Conservation (phyloP, 2,329 filamentous ascomycete species). For the Colletotrichum sp. region DNA sequence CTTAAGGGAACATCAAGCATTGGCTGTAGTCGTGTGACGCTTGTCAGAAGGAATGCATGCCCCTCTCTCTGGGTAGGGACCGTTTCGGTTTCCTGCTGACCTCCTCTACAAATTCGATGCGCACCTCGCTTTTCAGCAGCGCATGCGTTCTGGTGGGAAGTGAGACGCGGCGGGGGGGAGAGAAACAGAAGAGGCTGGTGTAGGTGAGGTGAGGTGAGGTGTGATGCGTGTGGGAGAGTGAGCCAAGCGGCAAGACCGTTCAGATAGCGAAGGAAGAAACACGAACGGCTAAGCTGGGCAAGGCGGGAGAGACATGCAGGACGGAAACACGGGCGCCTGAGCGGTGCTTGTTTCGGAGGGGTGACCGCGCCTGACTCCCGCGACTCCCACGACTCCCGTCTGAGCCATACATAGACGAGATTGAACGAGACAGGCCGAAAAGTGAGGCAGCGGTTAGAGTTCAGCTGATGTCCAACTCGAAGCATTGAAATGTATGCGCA, state of each 20-base stretch:
- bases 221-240: background rate
- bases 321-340: conserved; percentile 18
- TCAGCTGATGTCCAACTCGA: conserved; percentile 12
- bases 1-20: conserved; percentile 5
- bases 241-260: background rate
- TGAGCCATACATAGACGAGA: background rate
- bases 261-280: conserved; percentile 3
- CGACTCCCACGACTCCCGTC: background rate
- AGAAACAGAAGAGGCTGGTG: background rate
- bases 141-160: background rate
- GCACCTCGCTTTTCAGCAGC: background rate
- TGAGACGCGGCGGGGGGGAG: background rate
- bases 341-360: conserved; percentile 16
- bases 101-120: background rate
- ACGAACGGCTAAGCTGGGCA: background rate
- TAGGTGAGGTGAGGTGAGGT: background rate
- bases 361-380: conserved; percentile 8
- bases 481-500: conserved; percentile 18
- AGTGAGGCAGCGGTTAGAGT: conserved; percentile 14
- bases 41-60: conserved; percentile 12
- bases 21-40: conserved; percentile 10
- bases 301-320: conserved; percentile 1
- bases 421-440: background rate
- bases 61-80: background rate
- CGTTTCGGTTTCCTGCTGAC: conserved; percentile 14